Conservation (phyloP, 2,329 filamentous ascomycete species). For the Cytospora leucostoma region DNA sequence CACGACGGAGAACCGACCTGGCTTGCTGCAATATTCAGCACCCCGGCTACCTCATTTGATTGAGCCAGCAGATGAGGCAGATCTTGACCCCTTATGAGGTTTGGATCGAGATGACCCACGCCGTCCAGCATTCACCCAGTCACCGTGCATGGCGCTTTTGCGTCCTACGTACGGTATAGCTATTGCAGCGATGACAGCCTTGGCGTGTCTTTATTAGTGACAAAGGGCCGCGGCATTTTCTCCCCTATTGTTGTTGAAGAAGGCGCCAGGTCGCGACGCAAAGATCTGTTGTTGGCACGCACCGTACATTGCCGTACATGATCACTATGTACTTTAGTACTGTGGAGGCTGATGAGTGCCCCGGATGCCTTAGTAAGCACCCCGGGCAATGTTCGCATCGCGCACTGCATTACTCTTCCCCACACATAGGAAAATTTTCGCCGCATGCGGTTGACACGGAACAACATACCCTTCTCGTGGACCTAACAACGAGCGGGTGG, state of each 20-base stretch:
- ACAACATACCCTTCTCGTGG: slow-evolving; percentile 5
- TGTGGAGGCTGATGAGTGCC: neutral
- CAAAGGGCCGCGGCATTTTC: neutral
- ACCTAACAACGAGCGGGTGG: slow-evolving; percentile 10
- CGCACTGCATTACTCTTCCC: slow-evolving; percentile 1
- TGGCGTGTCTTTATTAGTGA: neutral
- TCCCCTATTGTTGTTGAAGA: neutral
- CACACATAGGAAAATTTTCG: slow-evolving; percentile 8
- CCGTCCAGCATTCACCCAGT: neutral
- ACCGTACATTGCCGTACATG: neutral
- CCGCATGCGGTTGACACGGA: slow-evolving; percentile 21
- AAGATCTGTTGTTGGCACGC: neutral
- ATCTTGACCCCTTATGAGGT: slow-evolving; percentile 11
- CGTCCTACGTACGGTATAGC: neutral
- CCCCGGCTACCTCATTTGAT: slow-evolving; percentile 13
- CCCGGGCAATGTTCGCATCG: neutral
- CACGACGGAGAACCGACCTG: slow-evolving; percentile 2
- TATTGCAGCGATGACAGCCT: neutral
- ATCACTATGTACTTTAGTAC: neutral
- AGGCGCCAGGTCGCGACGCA: neutral
- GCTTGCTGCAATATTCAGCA: slow-evolving; percentile 7
- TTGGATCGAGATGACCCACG: slow-evolving; percentile 8
- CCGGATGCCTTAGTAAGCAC: too few relatives aligned
- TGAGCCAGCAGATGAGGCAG: slow-evolving; percentile 1
- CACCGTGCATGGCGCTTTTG: neutral